These are phyloP conservation scores for Parietaria judaica DNA, from an alignment of 306 rosid genomes.

Conservation along the genomic window DNA sequence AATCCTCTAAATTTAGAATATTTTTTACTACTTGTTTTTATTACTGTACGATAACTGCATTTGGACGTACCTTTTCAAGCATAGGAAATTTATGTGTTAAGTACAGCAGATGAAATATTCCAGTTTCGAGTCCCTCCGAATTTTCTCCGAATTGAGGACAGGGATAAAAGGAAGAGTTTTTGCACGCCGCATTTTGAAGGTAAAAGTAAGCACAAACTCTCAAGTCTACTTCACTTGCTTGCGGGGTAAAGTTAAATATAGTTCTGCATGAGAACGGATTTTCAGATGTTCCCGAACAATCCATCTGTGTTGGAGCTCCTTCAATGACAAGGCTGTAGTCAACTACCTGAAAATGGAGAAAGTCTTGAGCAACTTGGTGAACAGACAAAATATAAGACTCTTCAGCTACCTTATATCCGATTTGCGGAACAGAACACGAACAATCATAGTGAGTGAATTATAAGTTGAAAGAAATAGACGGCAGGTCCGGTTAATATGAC, in stretches of 20 bases:
- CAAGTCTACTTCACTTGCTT: constrained; percentile 27
- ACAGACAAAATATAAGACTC: constrained; percentile 14
- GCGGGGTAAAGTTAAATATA: constrained; percentile 40
- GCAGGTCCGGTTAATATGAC: constrained; percentile 24
- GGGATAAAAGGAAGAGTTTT: constrained; percentile 34
- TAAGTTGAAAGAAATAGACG: not conserved
- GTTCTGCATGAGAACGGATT: constrained; percentile 50
- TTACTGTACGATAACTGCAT: constrained; percentile 9
- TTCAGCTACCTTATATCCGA: constrained; percentile 2
- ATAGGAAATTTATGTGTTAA: constrained; percentile 71
- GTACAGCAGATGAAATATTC: constrained; percentile 57
- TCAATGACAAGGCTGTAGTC: constrained; percentile 58
- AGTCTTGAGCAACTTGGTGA: constrained; percentile 18
- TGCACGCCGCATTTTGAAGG: constrained; percentile 46
- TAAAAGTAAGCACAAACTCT: constrained; percentile 41
- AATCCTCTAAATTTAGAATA: no score
- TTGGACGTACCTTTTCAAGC: constrained; percentile 42
- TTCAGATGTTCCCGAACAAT: constrained; percentile 27
- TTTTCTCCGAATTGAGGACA: constrained; percentile 26
- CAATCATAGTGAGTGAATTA: constrained; percentile 6
- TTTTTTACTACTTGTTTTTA: not conserved
- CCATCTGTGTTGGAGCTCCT: constrained; percentile 33
- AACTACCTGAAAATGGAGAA: constrained; percentile 48
- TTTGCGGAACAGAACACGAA: not conserved
- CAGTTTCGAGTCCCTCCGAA: constrained; percentile 35